Evolutionary conservation across 2,329 filamentous ascomycete species (phyloP), one percentile per base, ranked within the genome.

Genomic region (Rhynchosporium secalis): DNA sequence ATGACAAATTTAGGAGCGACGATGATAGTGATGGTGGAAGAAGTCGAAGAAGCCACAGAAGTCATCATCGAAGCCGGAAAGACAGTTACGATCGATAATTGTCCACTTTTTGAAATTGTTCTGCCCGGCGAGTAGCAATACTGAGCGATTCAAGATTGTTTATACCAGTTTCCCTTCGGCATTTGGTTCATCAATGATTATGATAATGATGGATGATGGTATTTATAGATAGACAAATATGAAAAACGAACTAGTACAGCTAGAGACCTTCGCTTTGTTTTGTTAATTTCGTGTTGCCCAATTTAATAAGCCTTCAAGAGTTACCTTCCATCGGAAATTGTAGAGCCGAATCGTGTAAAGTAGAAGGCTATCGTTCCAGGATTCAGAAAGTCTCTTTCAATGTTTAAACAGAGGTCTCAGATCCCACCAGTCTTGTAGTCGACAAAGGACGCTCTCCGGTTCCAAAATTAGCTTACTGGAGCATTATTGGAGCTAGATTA

Each of bases 1-100:
- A 69, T 26, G 57, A 69, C 2, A 68, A 64, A 7, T 67, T 9
- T 8, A 49, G 51, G 31, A 56, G 41, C 26, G 40, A 56, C 0
- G 58, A 58, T 40, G 56, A 51, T 7, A 58, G 52, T 58, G 62
- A 57, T 38, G 49, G 43, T 1, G 57, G 57, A 12, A 57, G 45
- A 29, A 59, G 47, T 20, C 38, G 48, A 26, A 51, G 47, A 33
- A 52, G 57, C 38, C 57, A 47, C n/a, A 59, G 47, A 12, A 52
- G 38, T 33, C 33, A 51, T 38, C 57, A 52, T n/a, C 47, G 36
- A 6, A 31, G 36, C 13, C 57, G 57, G 15, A 59, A 36, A n/a
- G 46, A 45, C 47, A 59, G 38, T 36, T 59, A 59, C 29, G 57
- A 59, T 51, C 51, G 36, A 51, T 48, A 36, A 59, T 40, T 38